Conservation (phyloP, 1,139 yeast species). For the Diutina catenulata region DNA sequence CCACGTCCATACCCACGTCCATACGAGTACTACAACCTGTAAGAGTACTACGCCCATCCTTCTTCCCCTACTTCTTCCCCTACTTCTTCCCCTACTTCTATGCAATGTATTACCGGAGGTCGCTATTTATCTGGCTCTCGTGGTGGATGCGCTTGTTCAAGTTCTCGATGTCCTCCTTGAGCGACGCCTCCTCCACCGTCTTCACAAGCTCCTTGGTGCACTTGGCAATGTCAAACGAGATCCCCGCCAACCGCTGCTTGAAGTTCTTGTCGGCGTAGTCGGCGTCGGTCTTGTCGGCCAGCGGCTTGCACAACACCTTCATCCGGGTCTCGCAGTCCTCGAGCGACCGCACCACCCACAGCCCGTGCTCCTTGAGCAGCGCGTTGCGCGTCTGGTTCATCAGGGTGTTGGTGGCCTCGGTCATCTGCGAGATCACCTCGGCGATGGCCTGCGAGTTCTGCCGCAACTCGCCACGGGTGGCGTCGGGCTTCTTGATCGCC, state of each 20-base stretch:
- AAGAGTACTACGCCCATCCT: too few species aligned
- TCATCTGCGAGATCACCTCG: constrained; percentile 72
- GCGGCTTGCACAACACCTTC: constrained; percentile 47
- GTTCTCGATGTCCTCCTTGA: constrained; percentile 62
- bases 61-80: too few species aligned
- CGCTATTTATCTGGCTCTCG: constrained; percentile 7
- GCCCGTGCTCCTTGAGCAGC: constrained; percentile 79
- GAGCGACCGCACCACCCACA: constrained; percentile 78
- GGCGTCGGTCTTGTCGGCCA: constrained; percentile 36
- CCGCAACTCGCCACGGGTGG: constrained; percentile 65
- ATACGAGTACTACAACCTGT: too few species aligned
- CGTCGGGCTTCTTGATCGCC: constrained; percentile 65
- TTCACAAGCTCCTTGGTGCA: constrained; percentile 92
- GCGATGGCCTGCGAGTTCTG: constrained; percentile 65
- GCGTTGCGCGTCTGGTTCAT: constrained; percentile 83
- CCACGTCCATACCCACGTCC: too few species aligned
- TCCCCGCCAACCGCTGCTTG: constrained; percentile 89
- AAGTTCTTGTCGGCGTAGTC: constrained; percentile 81
- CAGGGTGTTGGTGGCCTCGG: constrained; percentile 78
- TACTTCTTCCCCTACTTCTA: too few species aligned
- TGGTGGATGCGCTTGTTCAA: constrained; percentile 35
- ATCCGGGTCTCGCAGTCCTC: constrained; percentile 79
- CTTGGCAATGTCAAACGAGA: constrained; percentile 91
- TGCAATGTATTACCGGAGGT: too few species aligned
- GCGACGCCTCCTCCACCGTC: constrained; percentile 88